Evolutionary conservation across 2,329 filamentous ascomycete genomes (phyloP).

Genomic region (Aspergillus fumigatiaffinis): DNA sequence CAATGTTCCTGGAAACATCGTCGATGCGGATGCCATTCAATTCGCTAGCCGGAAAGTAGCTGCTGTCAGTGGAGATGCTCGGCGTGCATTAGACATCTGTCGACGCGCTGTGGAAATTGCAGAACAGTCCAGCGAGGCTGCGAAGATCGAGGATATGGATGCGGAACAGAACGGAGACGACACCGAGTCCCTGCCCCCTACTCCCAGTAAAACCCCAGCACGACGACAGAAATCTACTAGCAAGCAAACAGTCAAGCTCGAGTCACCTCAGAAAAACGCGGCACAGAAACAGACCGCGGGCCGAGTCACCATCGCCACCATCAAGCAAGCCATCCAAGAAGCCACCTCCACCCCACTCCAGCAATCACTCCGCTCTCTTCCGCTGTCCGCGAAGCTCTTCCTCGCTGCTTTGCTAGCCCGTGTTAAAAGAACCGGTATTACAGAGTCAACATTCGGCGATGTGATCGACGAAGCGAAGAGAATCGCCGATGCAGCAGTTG

Average conservation of each 20-base stretch:
- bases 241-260: conserved; percentile 14
- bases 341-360: conserved; percentile 90
- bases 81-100: conserved; percentile 91
- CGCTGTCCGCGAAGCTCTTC: conserved; percentile 78
- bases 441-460: conserved; percentile 84
- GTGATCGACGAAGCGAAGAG: conserved; percentile 80
- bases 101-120: conserved; percentile 91
- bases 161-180: conserved; percentile 24
- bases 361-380: conserved; percentile 77
- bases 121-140: conserved; percentile 62
- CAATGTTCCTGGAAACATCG: conserved; percentile 82
- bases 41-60: conserved; percentile 96
- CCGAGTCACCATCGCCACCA: conserved; percentile 84
- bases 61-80: conserved; percentile 89
- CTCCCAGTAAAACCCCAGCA: conserved; percentile 42
- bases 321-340: conserved; percentile 92
- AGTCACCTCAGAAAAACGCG: conserved; percentile 16
- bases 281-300: conserved; percentile 28
- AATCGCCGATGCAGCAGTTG: conserved; percentile 49
- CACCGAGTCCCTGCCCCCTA: conserved; percentile 37
- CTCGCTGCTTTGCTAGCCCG: conserved; percentile 77
- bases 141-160: conserved; percentile 14
- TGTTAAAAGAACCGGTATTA: conserved; percentile 75
- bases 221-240: conserved; percentile 22
- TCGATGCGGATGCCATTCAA: conserved; percentile 89